Evolutionary conservation across 306 rosid genomes (phyloP).

Genomic region (Trifolium subterraneum): DNA sequence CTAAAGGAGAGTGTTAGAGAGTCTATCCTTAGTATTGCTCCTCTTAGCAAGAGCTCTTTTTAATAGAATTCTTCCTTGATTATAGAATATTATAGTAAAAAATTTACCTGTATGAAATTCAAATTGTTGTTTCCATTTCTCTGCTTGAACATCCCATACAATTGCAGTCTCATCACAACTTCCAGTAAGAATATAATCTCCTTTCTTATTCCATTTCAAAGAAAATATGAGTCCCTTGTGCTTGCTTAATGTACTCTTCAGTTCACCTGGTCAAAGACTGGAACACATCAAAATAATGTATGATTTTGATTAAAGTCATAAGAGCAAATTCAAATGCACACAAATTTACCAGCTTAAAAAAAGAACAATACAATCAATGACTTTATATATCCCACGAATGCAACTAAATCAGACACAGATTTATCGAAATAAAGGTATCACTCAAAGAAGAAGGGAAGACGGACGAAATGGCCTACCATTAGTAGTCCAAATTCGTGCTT

Average conservation of each 20-base stretch:
- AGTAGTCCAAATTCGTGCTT: constrained; percentile 93
- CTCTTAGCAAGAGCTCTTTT: background rate
- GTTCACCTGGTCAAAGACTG: constrained; percentile 66
- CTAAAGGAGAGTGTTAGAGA: too few species aligned
- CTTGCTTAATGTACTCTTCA: constrained; percentile 76
- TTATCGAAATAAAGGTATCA: constrained; percentile 4
- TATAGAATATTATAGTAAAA: constrained; percentile 27
- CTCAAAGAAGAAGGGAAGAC: background rate
- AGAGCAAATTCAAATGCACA: constrained; percentile 22
- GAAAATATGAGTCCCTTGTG: constrained; percentile 96
- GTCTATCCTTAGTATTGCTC: too few species aligned
- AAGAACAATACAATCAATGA: background rate
- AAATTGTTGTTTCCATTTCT: constrained; percentile 91
- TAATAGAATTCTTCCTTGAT: constrained; percentile 19
- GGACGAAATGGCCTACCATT: constrained; percentile 59
- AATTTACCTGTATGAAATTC: constrained; percentile 80
- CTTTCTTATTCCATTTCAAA: constrained; percentile 95
- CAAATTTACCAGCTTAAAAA: constrained; percentile 3
- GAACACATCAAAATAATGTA: constrained; percentile 23
- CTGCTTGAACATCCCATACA: constrained; percentile 93
- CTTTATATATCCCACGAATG: constrained; percentile 12
- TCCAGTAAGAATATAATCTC: constrained; percentile 94
- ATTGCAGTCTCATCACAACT: constrained; percentile 94
- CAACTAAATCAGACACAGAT: constrained; percentile 33
- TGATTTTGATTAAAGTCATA: constrained; percentile 1